These are phyloP conservation scores for Globisporangium spiculum DNA, from an alignment of 352 stramenopile species.

Conservation along the genomic window DNA sequence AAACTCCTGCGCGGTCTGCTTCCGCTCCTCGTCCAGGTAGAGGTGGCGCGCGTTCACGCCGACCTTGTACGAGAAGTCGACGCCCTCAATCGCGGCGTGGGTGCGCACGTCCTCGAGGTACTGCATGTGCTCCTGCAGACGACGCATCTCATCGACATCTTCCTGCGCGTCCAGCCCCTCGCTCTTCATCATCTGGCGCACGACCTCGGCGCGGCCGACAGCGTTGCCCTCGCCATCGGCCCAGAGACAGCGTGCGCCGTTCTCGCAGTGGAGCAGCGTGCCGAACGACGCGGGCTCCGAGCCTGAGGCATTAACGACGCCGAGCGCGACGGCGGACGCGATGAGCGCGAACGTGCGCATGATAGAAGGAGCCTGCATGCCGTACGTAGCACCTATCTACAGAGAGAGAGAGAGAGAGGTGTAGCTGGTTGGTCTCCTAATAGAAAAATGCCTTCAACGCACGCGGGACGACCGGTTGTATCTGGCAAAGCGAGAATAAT, in stretches of 20 bases:
- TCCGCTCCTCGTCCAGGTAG: conserved; percentile 42
- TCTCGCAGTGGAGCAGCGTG: conserved; percentile 47
- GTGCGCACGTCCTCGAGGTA: conserved; percentile 71
- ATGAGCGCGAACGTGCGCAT: conserved; percentile 12
- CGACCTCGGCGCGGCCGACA: conserved; percentile 39
- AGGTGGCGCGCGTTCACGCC: conserved; percentile 69
- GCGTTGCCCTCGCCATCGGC: conserved; percentile 34
- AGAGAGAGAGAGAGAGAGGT: not conserved
- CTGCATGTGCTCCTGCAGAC: conserved; percentile 55
- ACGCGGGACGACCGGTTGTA: not conserved
- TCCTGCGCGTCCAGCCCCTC: conserved; percentile 31
- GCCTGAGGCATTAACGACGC: not conserved
- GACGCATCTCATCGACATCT: conserved; percentile 36
- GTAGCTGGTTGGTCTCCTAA: conserved; percentile 3
- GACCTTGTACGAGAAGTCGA: conserved; percentile 59
- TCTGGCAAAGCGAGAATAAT: conserved; percentile 1
- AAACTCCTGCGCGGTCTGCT: conserved; percentile 44
- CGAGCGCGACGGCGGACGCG: conserved; percentile 9
- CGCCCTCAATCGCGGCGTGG: conserved; percentile 32
- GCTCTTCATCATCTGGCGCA: conserved; percentile 55
- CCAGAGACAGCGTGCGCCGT: conserved; percentile 46
- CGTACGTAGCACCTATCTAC: not conserved
- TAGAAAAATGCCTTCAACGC: conserved; percentile 1
- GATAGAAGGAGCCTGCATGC: conserved; percentile 9
- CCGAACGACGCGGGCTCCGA: conserved; percentile 38